Percentiles rank a stretch among this genome's conserved stretches.
These are phyloP conservation scores for Cercospora zeina DNA, from an alignment of 2,329 filamentous ascomycete genomes.

Conservation along the genomic window DNA sequence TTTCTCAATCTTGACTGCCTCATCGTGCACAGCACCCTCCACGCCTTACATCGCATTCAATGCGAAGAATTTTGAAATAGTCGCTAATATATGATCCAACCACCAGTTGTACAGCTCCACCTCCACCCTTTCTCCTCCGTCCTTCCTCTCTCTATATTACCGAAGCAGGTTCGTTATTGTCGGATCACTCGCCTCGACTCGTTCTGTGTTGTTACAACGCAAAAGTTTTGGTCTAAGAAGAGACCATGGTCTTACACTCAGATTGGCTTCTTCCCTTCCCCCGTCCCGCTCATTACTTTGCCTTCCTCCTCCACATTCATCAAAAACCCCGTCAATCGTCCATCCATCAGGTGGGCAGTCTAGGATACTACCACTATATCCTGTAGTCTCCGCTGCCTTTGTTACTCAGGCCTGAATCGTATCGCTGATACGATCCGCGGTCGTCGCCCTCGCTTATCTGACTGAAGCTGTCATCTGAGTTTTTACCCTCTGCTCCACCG, in stretches of 20 bases:
- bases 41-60: constrained; percentile 1
- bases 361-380: not conserved
- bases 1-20: not conserved
- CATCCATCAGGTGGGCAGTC: not conserved
- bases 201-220: constrained; percentile 1
- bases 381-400: constrained; percentile 4
- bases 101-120: not conserved
- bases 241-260: not conserved
- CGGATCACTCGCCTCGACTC: not conserved
- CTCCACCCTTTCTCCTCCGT: not conserved
- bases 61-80: not conserved
- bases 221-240: not conserved
- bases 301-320: not conserved
- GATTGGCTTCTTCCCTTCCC: not conserved
- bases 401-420: constrained; percentile 13
- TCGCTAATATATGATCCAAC: constrained; percentile 4
- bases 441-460: constrained; percentile 6
- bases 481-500: constrained; percentile 6
- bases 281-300: not conserved
- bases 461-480: constrained; percentile 12
- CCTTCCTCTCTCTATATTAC: not conserved
- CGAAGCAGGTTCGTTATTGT: not conserved
- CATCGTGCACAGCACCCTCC: not conserved
- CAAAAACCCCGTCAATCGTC: not conserved
- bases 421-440: not conserved